A percentile compares a stretch with the other conserved stretches of the same genome.
Evolutionary conservation across 2,329 filamentous ascomycete genomes (phyloP).

Genomic region (Penicillium psychrosexuale): DNA sequence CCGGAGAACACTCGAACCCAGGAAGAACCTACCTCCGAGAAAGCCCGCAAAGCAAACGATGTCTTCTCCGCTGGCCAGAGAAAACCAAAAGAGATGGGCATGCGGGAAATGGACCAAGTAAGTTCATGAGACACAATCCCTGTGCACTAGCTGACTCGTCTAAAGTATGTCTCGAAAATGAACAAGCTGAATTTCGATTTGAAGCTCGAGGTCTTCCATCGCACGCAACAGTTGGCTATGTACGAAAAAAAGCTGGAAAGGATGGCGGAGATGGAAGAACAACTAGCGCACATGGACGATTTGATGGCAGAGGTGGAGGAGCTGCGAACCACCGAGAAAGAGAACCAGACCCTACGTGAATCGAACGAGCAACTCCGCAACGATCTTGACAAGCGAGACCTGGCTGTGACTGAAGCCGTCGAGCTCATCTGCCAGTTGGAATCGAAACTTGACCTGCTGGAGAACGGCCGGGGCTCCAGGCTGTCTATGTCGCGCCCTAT

Average conservation of each 20-base stretch:
- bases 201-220: constrained; percentile 44
- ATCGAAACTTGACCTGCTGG: constrained; percentile 37
- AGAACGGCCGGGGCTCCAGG: constrained; percentile 20
- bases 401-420: constrained; percentile 44
- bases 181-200: constrained; percentile 46
- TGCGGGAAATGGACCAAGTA: constrained; percentile 45
- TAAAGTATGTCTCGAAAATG: constrained; percentile 44
- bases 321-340: constrained; percentile 35
- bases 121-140: constrained; percentile 7
- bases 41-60: constrained; percentile 31
- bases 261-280: constrained; percentile 36
- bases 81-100: constrained; percentile 41
- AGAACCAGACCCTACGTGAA: constrained; percentile 37
- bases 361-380: constrained; percentile 38
- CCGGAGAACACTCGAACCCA: constrained; percentile 28
- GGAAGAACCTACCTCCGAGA: constrained; percentile 37
- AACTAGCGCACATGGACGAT: constrained; percentile 36
- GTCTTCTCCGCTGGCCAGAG: constrained; percentile 31
- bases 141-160: constrained; percentile 14
- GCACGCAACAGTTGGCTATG: constrained; percentile 35
- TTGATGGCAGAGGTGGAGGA: constrained; percentile 41
- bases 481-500: constrained; percentile 27
- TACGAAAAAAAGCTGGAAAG: constrained; percentile 39
- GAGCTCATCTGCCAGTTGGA: constrained; percentile 45
- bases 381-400: constrained; percentile 41